Conservation (phyloP, 805 yeast species). For the Wickerhamiella nectarea region DNA sequence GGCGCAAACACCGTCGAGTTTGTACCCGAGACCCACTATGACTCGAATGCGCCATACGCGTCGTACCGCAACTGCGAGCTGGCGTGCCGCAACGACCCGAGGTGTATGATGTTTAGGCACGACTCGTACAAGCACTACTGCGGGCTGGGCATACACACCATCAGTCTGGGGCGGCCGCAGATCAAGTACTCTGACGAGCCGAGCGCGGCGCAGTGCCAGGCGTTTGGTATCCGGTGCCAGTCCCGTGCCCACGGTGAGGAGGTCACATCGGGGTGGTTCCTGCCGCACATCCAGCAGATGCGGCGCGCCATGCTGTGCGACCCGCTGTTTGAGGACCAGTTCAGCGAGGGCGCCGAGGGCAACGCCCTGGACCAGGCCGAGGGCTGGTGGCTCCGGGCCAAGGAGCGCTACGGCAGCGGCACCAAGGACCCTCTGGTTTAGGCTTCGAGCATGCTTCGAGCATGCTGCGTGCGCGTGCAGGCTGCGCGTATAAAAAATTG, state of each 20-base stretch:
- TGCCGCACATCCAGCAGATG: slow-evolving; percentile 20
- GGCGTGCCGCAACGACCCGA: slow-evolving; percentile 15
- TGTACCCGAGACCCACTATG: slow-evolving; percentile 7
- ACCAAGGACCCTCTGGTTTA: not conserved
- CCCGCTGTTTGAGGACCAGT: slow-evolving; percentile 13
- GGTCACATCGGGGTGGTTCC: slow-evolving; percentile 21
- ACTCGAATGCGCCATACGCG: slow-evolving; percentile 14
- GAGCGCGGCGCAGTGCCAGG: slow-evolving; percentile 10
- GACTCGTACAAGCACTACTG: slow-evolving; percentile 21
- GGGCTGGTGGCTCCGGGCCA: slow-evolving; percentile 24
- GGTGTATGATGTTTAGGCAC: slow-evolving; percentile 21
- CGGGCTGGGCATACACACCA: slow-evolving; percentile 20
- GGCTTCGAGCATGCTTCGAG: no score
- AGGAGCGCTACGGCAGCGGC: slow-evolving; percentile 7
- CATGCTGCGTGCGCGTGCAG: not conserved
- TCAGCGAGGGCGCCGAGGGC: slow-evolving; percentile 19
- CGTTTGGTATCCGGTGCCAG: slow-evolving; percentile 12
- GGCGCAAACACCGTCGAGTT: slow-evolving; percentile 17
- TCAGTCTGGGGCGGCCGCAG: slow-evolving; percentile 22
- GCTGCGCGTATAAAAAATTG: no score
- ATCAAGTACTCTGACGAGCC: slow-evolving; percentile 13
- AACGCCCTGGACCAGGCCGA: slow-evolving; percentile 22
- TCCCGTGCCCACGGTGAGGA: slow-evolving; percentile 12
- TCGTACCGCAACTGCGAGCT: slow-evolving; percentile 17
- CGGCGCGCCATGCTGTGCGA: slow-evolving; percentile 20